A percentile compares a stretch with the other conserved stretches of the same genome.
Evolutionary conservation across 1,284 basidiomycete species (phyloP).

Genomic region (Hymenochaete sp.): DNA sequence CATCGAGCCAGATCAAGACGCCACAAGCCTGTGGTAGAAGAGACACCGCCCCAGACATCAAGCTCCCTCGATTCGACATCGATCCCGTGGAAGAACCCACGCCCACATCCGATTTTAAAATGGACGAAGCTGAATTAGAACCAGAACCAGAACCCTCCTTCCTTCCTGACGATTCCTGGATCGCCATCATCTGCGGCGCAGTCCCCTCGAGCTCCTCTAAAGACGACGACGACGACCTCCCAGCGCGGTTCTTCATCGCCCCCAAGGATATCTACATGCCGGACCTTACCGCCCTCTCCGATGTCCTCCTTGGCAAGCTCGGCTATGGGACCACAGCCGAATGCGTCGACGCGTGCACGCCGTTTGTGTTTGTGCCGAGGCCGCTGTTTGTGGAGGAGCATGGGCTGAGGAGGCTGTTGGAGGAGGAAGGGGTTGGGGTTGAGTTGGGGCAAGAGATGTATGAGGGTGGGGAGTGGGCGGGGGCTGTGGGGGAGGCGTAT

Average conservation of each 20-base stretch:
- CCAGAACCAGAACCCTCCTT: constrained; percentile 28
- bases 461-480: constrained; percentile 63
- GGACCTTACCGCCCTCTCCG: constrained; percentile 62
- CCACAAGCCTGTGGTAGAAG: constrained; percentile 5
- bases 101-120: constrained; percentile 1
- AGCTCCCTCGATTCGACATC: too few species aligned
- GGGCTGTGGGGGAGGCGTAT: constrained; percentile 48
- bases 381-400: constrained; percentile 75
- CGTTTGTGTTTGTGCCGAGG: constrained; percentile 65
- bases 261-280: constrained; percentile 74
- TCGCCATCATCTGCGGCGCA: constrained; percentile 64
- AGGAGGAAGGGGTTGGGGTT: constrained; percentile 51
- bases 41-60: too few species aligned
- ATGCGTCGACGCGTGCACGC: constrained; percentile 61
- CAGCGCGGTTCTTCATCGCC: constrained; percentile 65
- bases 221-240: constrained; percentile 40
- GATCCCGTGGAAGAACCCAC: too few species aligned
- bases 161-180: constrained; percentile 62
- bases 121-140: not conserved
- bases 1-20: constrained; percentile 1
- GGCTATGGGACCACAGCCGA: constrained; percentile 69
- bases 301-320: constrained; percentile 72
- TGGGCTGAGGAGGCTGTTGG: constrained; percentile 56
- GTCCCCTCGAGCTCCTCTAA: constrained; percentile 52
- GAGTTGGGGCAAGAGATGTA: constrained; percentile 55